Percentiles rank a stretch among this genome's conserved stretches.
Evolutionary conservation across 495 filamentous ascomycete genomes (phyloP).

Genomic region (Aspergillus saccharolyticus): DNA sequence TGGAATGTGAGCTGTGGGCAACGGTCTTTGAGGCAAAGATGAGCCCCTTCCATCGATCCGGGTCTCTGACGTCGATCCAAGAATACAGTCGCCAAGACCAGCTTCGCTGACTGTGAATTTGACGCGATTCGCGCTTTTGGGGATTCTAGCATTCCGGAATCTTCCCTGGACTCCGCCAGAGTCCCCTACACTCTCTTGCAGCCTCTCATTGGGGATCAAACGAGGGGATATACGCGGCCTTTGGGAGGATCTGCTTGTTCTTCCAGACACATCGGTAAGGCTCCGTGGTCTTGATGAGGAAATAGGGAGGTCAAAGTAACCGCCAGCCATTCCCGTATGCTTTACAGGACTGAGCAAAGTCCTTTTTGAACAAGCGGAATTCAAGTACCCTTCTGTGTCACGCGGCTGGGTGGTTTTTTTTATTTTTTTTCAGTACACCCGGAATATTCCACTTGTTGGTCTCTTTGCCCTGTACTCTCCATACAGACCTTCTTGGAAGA

Average conservation of each 20-base stretch:
- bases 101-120: slow-evolving; percentile 30
- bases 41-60: slow-evolving; percentile 29
- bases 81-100: slow-evolving; percentile 17
- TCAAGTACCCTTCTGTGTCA: slow-evolving; percentile 10
- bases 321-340: slow-evolving; percentile 32
- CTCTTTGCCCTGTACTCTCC: background rate
- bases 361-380: slow-evolving; percentile 6
- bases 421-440: background rate
- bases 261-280: slow-evolving; percentile 26
- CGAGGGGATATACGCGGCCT: slow-evolving; percentile 26
- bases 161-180: slow-evolving; percentile 27
- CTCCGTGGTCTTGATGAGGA: slow-evolving; percentile 28
- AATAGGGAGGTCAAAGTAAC: slow-evolving; percentile 37
- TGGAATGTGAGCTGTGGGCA: slow-evolving; percentile 42
- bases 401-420: too few relatives aligned
- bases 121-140: slow-evolving; percentile 35
- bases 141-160: slow-evolving; percentile 42
- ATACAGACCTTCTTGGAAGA: background rate
- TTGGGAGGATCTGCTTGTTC: slow-evolving; percentile 22
- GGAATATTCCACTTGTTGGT: slow-evolving; percentile 1
- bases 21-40: slow-evolving; percentile 33
- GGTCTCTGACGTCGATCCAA: slow-evolving; percentile 26
- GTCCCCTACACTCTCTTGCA: slow-evolving; percentile 17
- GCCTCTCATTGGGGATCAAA: slow-evolving; percentile 21
- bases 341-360: slow-evolving; percentile 13